A percentile compares a stretch with the other conserved stretches of the same genome.
phyloP scores from a whole-genome alignment of 352 stramenopile species.

The Phytophthora tentaculata region DNA sequence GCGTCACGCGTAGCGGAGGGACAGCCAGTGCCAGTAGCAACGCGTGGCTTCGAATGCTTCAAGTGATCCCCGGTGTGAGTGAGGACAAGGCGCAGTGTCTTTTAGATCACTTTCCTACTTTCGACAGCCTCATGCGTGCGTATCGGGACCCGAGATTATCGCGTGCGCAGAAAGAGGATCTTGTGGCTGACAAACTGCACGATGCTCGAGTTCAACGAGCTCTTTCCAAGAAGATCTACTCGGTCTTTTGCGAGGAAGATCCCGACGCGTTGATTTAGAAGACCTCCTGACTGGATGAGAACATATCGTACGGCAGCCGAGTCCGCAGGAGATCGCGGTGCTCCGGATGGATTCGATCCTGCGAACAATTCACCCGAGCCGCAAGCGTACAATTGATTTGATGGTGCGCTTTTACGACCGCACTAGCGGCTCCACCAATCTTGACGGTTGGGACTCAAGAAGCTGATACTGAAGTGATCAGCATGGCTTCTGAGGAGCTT shows the following conservation, averaged over 20 bases:
- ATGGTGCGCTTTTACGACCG: too few relatives aligned
- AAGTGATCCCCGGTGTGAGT: slow-evolving; percentile 76
- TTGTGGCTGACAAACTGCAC: slow-evolving; percentile 62
- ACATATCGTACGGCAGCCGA: too few relatives aligned
- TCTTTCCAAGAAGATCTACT: slow-evolving; percentile 65
- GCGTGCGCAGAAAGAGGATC: slow-evolving; percentile 52
- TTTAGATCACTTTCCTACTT: slow-evolving; percentile 66
- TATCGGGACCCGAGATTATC: slow-evolving; percentile 51
- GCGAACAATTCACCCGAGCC: too few relatives aligned
- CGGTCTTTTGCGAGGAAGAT: slow-evolving; percentile 56
- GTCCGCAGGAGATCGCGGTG: too few relatives aligned
- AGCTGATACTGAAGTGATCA: too few relatives aligned
- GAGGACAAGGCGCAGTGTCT: slow-evolving; percentile 75
- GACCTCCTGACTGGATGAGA: too few relatives aligned
- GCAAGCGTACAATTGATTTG: too few relatives aligned
- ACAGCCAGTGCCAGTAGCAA: slow-evolving; percentile 62
- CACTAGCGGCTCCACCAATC: too few relatives aligned
- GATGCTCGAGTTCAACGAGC: slow-evolving; percentile 44
- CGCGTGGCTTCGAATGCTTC: slow-evolving; percentile 80
- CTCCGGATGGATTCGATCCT: too few relatives aligned
- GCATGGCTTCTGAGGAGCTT: too few relatives aligned
- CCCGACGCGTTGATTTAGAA: slow-evolving; percentile 40
- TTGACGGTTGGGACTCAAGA: too few relatives aligned
- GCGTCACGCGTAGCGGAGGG: slow-evolving; percentile 47
- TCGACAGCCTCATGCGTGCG: slow-evolving; percentile 51